Evolutionary conservation across 352 stramenopile species (phyloP).

Genomic region (Globisporangium nodosum): DNA sequence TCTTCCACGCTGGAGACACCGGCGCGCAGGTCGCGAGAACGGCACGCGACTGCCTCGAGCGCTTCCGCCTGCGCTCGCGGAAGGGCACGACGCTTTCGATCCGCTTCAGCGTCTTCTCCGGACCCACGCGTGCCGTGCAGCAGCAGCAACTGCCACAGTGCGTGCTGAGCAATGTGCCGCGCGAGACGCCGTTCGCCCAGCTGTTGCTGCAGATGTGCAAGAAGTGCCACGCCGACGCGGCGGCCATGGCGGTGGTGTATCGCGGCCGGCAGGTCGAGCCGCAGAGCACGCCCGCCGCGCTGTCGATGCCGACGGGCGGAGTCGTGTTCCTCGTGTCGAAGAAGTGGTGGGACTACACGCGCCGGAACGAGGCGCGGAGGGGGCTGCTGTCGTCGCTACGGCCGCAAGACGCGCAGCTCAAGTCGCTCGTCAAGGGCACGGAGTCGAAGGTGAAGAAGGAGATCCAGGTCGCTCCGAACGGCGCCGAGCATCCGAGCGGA

Average conservation of each 20-base stretch:
- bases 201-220: slow-evolving; percentile 37
- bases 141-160: slow-evolving; percentile 10
- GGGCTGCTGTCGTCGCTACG: slow-evolving; percentile 42
- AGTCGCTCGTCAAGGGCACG: slow-evolving; percentile 28
- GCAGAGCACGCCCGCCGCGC: slow-evolving; percentile 17
- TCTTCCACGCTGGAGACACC: slow-evolving; percentile 11
- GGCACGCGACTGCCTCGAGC: slow-evolving; percentile 14
- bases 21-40: slow-evolving; percentile 13
- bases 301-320: slow-evolving; percentile 35
- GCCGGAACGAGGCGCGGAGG: slow-evolving; percentile 41
- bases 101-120: slow-evolving; percentile 32
- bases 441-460: slow-evolving; percentile 42
- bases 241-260: slow-evolving; percentile 29
- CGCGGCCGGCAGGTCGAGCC: slow-evolving; percentile 40
- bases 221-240: slow-evolving; percentile 24
- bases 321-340: slow-evolving; percentile 43
- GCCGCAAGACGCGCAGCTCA: slow-evolving; percentile 40
- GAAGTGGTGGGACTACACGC: slow-evolving; percentile 52
- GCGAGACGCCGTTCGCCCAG: slow-evolving; percentile 26
- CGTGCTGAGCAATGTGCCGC: slow-evolving; percentile 23
- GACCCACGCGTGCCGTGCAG: slow-evolving; percentile 3
- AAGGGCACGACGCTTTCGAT: slow-evolving; percentile 34
- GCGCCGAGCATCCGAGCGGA: slow-evolving; percentile 2
- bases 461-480: slow-evolving; percentile 5
- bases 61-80: slow-evolving; percentile 31